Percentiles rank a stretch among this genome's conserved stretches.
Evolutionary conservation across 2,329 filamentous ascomycete species (phyloP).

Genomic region (Lizonia empirigonia): DNA sequence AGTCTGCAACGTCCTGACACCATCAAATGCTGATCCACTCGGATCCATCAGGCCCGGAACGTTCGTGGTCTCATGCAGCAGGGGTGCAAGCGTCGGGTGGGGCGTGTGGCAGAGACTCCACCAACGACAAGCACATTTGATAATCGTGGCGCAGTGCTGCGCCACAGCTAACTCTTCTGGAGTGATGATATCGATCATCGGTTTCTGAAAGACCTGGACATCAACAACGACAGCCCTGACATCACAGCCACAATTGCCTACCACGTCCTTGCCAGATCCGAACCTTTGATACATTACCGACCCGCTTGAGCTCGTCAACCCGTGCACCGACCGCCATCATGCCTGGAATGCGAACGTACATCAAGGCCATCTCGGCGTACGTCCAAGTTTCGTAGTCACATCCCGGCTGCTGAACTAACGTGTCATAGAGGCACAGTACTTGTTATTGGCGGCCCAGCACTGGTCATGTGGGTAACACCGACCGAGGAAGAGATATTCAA

Average conservation of each 20-base stretch:
- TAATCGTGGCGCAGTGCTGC: slow-evolving; percentile 1
- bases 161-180: slow-evolving; percentile 15
- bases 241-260: slow-evolving; percentile 1
- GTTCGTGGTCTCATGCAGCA: slow-evolving; percentile 18
- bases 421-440: slow-evolving; percentile 68
- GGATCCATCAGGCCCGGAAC: slow-evolving; percentile 18
- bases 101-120: not conserved
- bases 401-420: slow-evolving; percentile 26
- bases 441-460: slow-evolving; percentile 81
- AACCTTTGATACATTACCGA: not conserved
- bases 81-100: slow-evolving; percentile 11
- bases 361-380: slow-evolving; percentile 45
- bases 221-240: slow-evolving; percentile 10
- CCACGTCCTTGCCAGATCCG: not conserved
- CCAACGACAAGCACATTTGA: slow-evolving; percentile 12
- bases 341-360: slow-evolving; percentile 37
- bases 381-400: slow-evolving; percentile 15
- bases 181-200: slow-evolving; percentile 15
- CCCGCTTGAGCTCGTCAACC: not conserved
- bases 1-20: slow-evolving; percentile 10
- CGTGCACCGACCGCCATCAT: slow-evolving; percentile 21
- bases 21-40: slow-evolving; percentile 18
- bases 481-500: slow-evolving; percentile 90
- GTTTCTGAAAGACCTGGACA: slow-evolving; percentile 8
- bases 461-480: slow-evolving; percentile 80